These are phyloP conservation scores for Teunomyces gatunensis DNA, from an alignment of 805 yeast genomes.

Conservation along the genomic window DNA sequence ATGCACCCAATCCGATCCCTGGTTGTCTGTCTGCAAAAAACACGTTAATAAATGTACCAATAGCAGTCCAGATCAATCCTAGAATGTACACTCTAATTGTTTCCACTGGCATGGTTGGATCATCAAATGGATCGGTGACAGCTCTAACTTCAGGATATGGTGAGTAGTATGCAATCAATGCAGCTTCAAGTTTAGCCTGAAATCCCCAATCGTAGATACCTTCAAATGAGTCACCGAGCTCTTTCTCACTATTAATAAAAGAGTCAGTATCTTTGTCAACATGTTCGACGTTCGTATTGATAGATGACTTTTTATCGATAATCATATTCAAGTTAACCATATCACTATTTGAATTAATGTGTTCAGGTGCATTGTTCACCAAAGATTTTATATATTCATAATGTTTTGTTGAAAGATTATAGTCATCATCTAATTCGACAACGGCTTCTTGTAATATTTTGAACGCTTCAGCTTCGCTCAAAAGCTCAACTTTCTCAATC, in stretches of 20 bases:
- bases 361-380: constrained; percentile 5
- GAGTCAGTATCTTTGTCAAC: neutral
- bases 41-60: constrained; percentile 54
- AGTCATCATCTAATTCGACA: constrained; percentile 36
- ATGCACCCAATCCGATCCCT: constrained; percentile 39
- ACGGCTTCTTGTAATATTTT: constrained; percentile 38
- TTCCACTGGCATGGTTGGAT: constrained; percentile 29
- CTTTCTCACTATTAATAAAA: neutral
- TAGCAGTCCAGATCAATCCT: constrained; percentile 51
- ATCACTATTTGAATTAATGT: neutral
- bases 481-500: constrained; percentile 36
- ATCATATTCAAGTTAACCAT: too few species aligned
- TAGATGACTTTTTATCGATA: neutral
- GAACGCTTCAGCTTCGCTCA: constrained; percentile 38
- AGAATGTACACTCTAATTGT: constrained; percentile 52
- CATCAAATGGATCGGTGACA: constrained; percentile 39
- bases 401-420: constrained; percentile 30
- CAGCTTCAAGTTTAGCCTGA: constrained; percentile 37
- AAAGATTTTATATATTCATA: constrained; percentile 23
- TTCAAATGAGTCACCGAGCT: neutral
- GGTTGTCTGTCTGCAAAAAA: constrained; percentile 57
- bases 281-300: neutral
- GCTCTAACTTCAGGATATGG: constrained; percentile 43
- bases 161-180: constrained; percentile 36
- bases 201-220: constrained; percentile 30